Percentiles rank a stretch among this genome's conserved stretches.
phyloP scores from a whole-genome alignment of 306 rosid genomes.

The Quercus bicolor region DNA sequence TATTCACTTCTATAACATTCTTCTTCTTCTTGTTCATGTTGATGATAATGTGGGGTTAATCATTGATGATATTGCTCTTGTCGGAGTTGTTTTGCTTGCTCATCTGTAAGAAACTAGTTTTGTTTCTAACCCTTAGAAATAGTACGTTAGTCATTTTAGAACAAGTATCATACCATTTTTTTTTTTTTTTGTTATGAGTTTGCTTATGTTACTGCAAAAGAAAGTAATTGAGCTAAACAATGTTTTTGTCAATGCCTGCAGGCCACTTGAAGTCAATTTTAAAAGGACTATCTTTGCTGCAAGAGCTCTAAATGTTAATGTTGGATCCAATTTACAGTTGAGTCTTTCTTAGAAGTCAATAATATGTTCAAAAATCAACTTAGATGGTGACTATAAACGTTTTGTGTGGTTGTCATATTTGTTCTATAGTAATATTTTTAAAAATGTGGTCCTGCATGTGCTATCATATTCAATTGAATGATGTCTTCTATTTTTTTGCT shows the following conservation, averaged over 20 bases:
- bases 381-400: neutral
- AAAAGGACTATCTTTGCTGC: neutral
- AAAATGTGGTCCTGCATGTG: neutral
- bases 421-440: neutral
- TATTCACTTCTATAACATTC: neutral
- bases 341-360: neutral
- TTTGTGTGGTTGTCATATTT: neutral
- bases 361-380: neutral
- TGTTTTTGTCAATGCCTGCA: no score
- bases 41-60: neutral
- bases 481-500: no score
- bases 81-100: constrained; percentile 14
- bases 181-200: neutral
- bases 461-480: neutral
- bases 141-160: neutral
- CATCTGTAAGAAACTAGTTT: constrained; percentile 6
- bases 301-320: neutral
- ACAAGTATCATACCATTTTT: neutral
- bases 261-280: neutral
- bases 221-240: no score
- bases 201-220: no score
- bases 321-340: neutral
- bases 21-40: constrained; percentile 22
- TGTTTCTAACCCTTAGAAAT: neutral
- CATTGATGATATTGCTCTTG: constrained; percentile 10